A percentile compares a stretch with the other conserved stretches of the same genome.
These are phyloP conservation scores for Ascosphaera pollenicola DNA, from an alignment of 2,329 filamentous ascomycete species.

Conservation along the genomic window DNA sequence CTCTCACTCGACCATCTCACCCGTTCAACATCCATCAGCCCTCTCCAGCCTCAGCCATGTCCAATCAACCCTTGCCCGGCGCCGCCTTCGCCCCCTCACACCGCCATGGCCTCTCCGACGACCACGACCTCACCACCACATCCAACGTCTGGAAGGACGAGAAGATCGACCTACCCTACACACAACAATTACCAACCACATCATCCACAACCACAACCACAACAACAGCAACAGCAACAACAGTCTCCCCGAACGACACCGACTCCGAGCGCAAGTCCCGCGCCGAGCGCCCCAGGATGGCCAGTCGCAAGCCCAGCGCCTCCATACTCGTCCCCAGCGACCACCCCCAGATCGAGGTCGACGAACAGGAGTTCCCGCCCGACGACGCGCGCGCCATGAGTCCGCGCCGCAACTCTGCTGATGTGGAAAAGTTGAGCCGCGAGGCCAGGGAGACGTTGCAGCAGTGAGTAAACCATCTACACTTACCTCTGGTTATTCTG, in stretches of 20 bases:
- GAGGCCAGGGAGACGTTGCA: constrained; percentile 48
- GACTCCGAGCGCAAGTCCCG: constrained; percentile 21
- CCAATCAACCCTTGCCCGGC: too few relatives aligned
- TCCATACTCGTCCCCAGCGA: constrained; percentile 67
- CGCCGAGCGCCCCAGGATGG: constrained; percentile 41
- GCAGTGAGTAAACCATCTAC: constrained; percentile 26
- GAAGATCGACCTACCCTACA: constrained; percentile 14
- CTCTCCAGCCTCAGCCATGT: too few relatives aligned
- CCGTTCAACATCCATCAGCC: too few relatives aligned
- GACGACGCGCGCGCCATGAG: constrained; percentile 91
- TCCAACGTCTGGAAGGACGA: too few relatives aligned
- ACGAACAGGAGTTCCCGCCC: constrained; percentile 56
- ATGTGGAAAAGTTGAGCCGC: constrained; percentile 68
- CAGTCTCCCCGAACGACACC: constrained; percentile 26
- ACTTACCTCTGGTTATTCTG: neutral
- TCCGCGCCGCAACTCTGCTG: constrained; percentile 70
- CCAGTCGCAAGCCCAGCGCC: constrained; percentile 56
- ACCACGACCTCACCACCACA: constrained; percentile 4
- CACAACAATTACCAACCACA: constrained; percentile 17
- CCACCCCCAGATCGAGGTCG: constrained; percentile 47
- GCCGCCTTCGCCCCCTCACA: too few relatives aligned
- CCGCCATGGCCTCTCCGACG: too few relatives aligned
- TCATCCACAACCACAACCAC: constrained; percentile 18
- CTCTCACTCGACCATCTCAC: too few relatives aligned
- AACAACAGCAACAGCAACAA: constrained; percentile 18